Evolutionary conservation across 2,329 filamentous ascomycete species (phyloP), one percentile per base, ranked within the genome.

Genomic region (Colletotrichum sp.): DNA sequence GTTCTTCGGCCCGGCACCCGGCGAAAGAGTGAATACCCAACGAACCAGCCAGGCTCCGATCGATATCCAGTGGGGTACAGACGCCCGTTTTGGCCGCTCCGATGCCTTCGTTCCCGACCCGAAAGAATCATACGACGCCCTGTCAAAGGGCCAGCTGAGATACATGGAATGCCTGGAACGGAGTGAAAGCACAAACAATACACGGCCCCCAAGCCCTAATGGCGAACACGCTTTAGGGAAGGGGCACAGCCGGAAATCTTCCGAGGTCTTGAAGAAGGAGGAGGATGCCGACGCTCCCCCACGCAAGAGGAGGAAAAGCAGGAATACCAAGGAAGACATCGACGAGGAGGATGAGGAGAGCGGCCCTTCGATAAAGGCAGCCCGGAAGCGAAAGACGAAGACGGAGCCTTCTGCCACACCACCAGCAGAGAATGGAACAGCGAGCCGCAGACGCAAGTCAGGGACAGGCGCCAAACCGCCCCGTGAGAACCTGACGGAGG

Each of bases 401-500:
- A 80, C 82, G 12, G 86, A 88, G 27, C 39, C 71, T 4, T 82
- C 83, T 71, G 80, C 76, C 56, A 84, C 81, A 77, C 86, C 79
- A 58, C 81, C 80, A 73, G 85, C 82, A 6, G 83, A 83, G 28
- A 82, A 80, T 67, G 83, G 81, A 76, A 85, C 78, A 2, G 66
- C 81, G 3, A 83, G 84, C 16, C 90, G 90, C 79, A 85, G 89
- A 65, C 87, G 89, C 43, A 91, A 90, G 79, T 90, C 90, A 2
- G 82, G 81, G 8, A 85, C 81, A 52, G 82, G 79, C 12, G 78
- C 83, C 22, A 93, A 92, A 79, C 74, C 85, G 3, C 81, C 88
- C 4, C 86, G 94, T 30, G 93, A 93, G 81, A 98, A 98, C 79
- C 92, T 97, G 6, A 91, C 92, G 0, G 94, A 96, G 78, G 93